Evolutionary conservation across 768 basidiomycete genomes (phyloP).

Genomic region (Mycena galopus): DNA sequence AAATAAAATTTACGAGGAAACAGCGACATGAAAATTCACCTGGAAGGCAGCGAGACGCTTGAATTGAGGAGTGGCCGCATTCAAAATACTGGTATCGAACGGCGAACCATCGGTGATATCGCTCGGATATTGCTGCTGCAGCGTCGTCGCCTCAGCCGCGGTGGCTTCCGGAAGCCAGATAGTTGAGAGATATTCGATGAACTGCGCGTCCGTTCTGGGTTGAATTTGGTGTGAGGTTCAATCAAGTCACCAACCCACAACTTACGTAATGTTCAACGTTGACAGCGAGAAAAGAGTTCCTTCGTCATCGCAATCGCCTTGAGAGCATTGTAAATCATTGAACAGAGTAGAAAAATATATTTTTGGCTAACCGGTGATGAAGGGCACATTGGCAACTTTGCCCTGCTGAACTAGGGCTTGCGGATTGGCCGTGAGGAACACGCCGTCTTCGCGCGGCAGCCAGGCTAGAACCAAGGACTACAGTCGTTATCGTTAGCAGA

Average conservation of each 20-base stretch:
- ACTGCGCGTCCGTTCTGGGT: conserved; percentile 32
- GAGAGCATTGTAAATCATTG: not conserved
- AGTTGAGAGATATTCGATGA: conserved; percentile 34
- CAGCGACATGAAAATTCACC: not conserved
- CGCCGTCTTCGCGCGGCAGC: conserved; percentile 65
- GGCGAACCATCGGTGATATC: conserved; percentile 61
- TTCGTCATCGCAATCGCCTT: conserved; percentile 71
- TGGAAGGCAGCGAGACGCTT: conserved; percentile 65
- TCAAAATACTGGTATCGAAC: conserved; percentile 56
- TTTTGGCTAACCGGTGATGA: conserved; percentile 55
- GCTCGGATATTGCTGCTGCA: conserved; percentile 51
- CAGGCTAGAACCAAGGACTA: conserved; percentile 59
- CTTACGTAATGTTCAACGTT: conserved; percentile 63
- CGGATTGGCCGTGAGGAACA: conserved; percentile 59
- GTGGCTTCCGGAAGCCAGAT: conserved; percentile 39
- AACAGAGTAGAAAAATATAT: not conserved
- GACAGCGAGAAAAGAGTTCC: conserved; percentile 65
- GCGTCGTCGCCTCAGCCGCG: conserved; percentile 34
- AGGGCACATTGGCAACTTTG: conserved; percentile 60
- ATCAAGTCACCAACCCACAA: not conserved
- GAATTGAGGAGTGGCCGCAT: conserved; percentile 60
- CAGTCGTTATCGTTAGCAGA: not conserved
- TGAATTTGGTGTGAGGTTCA: not conserved
- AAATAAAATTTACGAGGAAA: conserved; percentile 16
- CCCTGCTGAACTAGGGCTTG: conserved; percentile 57